Conservation (phyloP, 257 asterid species). For the Nicotiana tomentosiformis region DNA sequence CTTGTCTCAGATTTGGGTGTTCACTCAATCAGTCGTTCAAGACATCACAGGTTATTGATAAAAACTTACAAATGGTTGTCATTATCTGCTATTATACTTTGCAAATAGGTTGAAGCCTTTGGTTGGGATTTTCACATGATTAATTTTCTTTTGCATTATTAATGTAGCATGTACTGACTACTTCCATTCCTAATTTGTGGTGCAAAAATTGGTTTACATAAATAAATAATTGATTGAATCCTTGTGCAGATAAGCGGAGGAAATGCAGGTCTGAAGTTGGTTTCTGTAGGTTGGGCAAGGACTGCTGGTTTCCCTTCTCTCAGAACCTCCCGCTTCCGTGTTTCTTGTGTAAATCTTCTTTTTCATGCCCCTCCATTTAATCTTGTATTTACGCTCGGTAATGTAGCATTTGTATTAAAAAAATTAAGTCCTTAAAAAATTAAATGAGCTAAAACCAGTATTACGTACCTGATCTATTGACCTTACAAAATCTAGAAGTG, state of each 20-base stretch:
- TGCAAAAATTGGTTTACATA: background rate
- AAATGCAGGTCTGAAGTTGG: constrained; percentile 22
- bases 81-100: too few relatives aligned
- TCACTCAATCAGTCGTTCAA: constrained; percentile 22
- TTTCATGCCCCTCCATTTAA: background rate
- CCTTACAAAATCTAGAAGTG: background rate
- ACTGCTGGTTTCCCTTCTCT: constrained; percentile 27
- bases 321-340: constrained; percentile 35
- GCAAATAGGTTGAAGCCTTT: background rate
- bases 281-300: constrained; percentile 34
- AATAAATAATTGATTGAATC: background rate
- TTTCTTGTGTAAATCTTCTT: constrained; percentile 39
- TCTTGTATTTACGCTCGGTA: background rate
- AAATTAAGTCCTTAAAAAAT: background rate
- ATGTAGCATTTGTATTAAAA: background rate
- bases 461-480: background rate
- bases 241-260: constrained; percentile 24
- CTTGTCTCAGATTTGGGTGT: constrained; percentile 31
- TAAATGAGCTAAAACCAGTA: background rate
- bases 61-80: too few relatives aligned
- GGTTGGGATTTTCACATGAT: background rate
- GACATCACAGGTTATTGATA: constrained; percentile 27
- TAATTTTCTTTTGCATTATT: background rate
- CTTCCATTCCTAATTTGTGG: background rate
- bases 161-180: background rate